Base-by-base conservation (phyloP, 768 basidiomycete genomes). In the Leccinum incarnatum region DNA sequence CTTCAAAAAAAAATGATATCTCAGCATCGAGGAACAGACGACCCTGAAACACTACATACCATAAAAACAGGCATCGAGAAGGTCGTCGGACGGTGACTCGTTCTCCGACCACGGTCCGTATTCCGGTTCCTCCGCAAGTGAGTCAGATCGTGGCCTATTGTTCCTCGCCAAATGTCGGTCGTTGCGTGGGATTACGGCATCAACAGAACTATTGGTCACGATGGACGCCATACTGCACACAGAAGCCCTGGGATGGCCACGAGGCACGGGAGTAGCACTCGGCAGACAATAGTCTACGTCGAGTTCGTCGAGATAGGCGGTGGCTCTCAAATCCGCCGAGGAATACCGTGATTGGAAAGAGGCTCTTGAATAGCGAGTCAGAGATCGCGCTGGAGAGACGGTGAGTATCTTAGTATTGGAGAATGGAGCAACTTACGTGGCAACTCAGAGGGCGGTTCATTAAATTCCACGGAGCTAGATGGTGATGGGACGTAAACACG, bases 201-300 rank as follows among this genome's bases (percentile, higher is more conserved):
- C 83, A 2, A 80, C 79, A 4, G 86, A 86, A 42, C 76, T 72
- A 34, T 80, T 80, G 0, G 85, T 84, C 75, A 82, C 75, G 58
- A 85, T 70, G 0, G 86, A 85, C 27, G 80, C 79, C 52, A 87
- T 71, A 62, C 84, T 87, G 49, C 77, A 78, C 53, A 80, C 73
- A 5, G 85, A 86, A 29, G 73, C 73, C 37, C 76, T 71, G 23
- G 69, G 66, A 15, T 40, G 54, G 21, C 21, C 53, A 10, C 61
- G 60, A 46, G 58, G 49, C 34, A 63, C 68, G 10, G 68, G 62
- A 8, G 62, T 56, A 11, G 66, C 67, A 45, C 56, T 65, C 25
- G 64, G 65, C 40, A 73, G 55, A 30, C 64, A 61, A 34, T 74
- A 67, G 51, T 72, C 69, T 14, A 73, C 63, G 11, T 23, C 64